phyloP scores from a whole-genome alignment of 1,139 yeast species.

The Kodamaea ohmeri region DNA sequence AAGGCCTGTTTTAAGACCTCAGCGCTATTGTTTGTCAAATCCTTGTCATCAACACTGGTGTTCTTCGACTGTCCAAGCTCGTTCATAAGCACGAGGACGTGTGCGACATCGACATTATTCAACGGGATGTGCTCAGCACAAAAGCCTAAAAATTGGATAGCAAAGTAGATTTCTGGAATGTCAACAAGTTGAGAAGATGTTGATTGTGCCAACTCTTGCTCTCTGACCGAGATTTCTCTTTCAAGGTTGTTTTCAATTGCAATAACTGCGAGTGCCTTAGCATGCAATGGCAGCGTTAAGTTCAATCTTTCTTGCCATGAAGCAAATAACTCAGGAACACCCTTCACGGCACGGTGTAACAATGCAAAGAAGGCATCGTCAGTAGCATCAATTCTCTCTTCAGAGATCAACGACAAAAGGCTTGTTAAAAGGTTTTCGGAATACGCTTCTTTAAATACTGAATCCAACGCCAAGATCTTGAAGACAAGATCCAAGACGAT shows the following conservation, averaged over 20 bases:
- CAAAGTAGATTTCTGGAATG: slow-evolving; percentile 25
- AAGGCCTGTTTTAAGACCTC: slow-evolving; percentile 45
- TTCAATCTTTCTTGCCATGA: slow-evolving; percentile 13
- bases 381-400: neutral
- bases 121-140: slow-evolving; percentile 29
- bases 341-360: slow-evolving; percentile 7
- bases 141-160: slow-evolving; percentile 46
- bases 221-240: slow-evolving; percentile 28
- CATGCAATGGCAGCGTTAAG: slow-evolving; percentile 22
- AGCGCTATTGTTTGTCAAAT: slow-evolving; percentile 24
- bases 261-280: slow-evolving; percentile 43
- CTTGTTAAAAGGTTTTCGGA: neutral
- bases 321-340: slow-evolving; percentile 8
- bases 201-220: slow-evolving; percentile 24
- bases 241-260: slow-evolving; percentile 31
- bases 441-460: neutral
- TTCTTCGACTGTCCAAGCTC: slow-evolving; percentile 7
- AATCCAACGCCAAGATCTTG: slow-evolving; percentile 3
- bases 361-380: slow-evolving; percentile 8
- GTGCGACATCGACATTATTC: slow-evolving; percentile 7
- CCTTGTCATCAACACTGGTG: slow-evolving; percentile 13
- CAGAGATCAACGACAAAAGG: neutral
- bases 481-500: neutral
- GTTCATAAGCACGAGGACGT: slow-evolving; percentile 13
- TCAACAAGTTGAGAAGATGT: slow-evolving; percentile 6